Percentiles rank a stretch among this genome's conserved stretches.
Conservation (phyloP, 148 eudicot species). For the Vaccinium myrtillus region DNA sequence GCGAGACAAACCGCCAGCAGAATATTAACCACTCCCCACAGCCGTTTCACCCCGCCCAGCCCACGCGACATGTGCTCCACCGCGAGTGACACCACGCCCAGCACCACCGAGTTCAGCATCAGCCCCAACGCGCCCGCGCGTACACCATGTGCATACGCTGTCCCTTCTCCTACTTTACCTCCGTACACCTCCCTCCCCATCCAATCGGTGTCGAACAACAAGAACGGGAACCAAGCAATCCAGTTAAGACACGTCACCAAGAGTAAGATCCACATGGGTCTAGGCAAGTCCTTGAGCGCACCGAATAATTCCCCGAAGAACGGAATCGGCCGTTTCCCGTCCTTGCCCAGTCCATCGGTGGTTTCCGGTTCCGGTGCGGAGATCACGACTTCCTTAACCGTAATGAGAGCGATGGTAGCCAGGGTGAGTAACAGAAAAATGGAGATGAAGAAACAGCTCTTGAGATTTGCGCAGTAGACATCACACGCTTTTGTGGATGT, state of each 20-base stretch:
- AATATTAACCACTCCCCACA: slow-evolving; percentile 73
- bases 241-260: slow-evolving; percentile 55
- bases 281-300: slow-evolving; percentile 42
- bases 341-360: slow-evolving; percentile 12
- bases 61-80: slow-evolving; percentile 42
- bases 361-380: slow-evolving; percentile 15
- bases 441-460: slow-evolving; percentile 51
- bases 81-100: slow-evolving; percentile 51
- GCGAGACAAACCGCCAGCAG: slow-evolving; percentile 50
- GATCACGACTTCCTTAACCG: slow-evolving; percentile 30
- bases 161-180: slow-evolving; percentile 40
- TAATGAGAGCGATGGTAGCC: slow-evolving; percentile 29
- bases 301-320: slow-evolving; percentile 42
- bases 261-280: slow-evolving; percentile 54
- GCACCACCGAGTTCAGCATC: slow-evolving; percentile 61
- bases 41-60: slow-evolving; percentile 49
- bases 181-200: slow-evolving; percentile 65
- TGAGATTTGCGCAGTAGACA: slow-evolving; percentile 51
- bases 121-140: slow-evolving; percentile 69
- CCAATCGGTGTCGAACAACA: slow-evolving; percentile 64
- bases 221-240: slow-evolving; percentile 67
- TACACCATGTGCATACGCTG: slow-evolving; percentile 54
- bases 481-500: slow-evolving; percentile 48
- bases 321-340: slow-evolving; percentile 20
- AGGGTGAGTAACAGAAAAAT: slow-evolving; percentile 34